Conservation (phyloP, 2,329 filamentous ascomycete genomes). For the Fusarium sterilihyphosum region DNA sequence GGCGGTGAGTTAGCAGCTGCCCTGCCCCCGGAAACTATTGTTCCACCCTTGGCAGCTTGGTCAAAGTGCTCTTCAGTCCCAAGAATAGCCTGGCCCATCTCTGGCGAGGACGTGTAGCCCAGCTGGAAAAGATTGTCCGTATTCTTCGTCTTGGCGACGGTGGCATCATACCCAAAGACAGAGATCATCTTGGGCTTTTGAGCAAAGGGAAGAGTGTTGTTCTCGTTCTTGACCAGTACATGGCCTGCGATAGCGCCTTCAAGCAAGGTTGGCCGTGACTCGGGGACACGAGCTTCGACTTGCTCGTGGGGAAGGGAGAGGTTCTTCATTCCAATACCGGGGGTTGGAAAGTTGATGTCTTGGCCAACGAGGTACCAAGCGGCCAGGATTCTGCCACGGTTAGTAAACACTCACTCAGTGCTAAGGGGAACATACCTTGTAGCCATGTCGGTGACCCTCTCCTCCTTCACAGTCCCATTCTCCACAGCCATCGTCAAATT, state of each 20-base stretch:
- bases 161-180: slow-evolving; percentile 73
- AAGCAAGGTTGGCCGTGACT: slow-evolving; percentile 56
- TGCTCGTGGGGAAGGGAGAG: slow-evolving; percentile 58
- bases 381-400: slow-evolving; percentile 3
- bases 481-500: slow-evolving; percentile 80
- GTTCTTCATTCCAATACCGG: slow-evolving; percentile 68
- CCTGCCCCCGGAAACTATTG: slow-evolving; percentile 62
- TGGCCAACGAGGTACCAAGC: slow-evolving; percentile 50
- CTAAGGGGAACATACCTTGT: slow-evolving; percentile 62
- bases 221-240: slow-evolving; percentile 77
- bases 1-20: slow-evolving; percentile 61
- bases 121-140: slow-evolving; percentile 56
- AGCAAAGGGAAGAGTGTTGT: slow-evolving; percentile 68
- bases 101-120: slow-evolving; percentile 58
- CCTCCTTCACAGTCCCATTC: slow-evolving; percentile 78
- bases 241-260: slow-evolving; percentile 70
- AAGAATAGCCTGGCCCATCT: slow-evolving; percentile 57
- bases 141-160: slow-evolving; percentile 58
- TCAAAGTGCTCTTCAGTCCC: slow-evolving; percentile 57
- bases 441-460: slow-evolving; percentile 81
- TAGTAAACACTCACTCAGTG: neutral
- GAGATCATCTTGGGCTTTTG: slow-evolving; percentile 65
- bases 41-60: slow-evolving; percentile 61
- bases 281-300: slow-evolving; percentile 60
- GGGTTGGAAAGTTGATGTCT: slow-evolving; percentile 57